Evolutionary conservation across 768 basidiomycete species (phyloP).

Genomic region (Naganishia vishniacii): DNA sequence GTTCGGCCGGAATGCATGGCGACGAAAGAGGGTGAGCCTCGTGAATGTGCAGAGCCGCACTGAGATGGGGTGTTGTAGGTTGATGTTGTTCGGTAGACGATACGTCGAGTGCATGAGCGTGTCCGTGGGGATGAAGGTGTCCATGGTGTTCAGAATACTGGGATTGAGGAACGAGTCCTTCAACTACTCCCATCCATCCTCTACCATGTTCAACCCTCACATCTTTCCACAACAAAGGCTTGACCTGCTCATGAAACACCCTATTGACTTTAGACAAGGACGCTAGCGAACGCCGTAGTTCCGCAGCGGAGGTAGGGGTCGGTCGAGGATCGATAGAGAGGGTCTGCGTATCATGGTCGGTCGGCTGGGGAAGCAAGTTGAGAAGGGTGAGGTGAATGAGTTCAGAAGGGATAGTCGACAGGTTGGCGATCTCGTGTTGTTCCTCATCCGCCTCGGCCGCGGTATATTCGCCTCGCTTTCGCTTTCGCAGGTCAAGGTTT

Average conservation of each 20-base stretch:
- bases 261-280: slow-evolving; percentile 8
- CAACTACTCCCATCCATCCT: slow-evolving; percentile 47
- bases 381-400: slow-evolving; percentile 17
- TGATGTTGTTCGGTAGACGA: not conserved
- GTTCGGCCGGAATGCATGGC: slow-evolving; percentile 16
- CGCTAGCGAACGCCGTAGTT: slow-evolving; percentile 19
- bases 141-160: slow-evolving; percentile 20
- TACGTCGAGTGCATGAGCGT: slow-evolving; percentile 12
- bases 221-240: slow-evolving; percentile 46
- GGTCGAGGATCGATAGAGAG: slow-evolving; percentile 20
- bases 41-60: not conserved
- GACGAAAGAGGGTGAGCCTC: slow-evolving; percentile 10
- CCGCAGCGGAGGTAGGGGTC: slow-evolving; percentile 7
- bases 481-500: slow-evolving; percentile 18
- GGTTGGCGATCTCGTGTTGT: not conserved
- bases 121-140: slow-evolving; percentile 13
- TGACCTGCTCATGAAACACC: slow-evolving; percentile 35
- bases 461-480: slow-evolving; percentile 22
- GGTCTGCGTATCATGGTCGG: slow-evolving; percentile 8
- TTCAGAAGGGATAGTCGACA: slow-evolving; percentile 12
- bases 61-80: not conserved
- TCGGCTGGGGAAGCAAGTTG: slow-evolving; percentile 7
- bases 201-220: slow-evolving; percentile 42
- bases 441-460: slow-evolving; percentile 12
- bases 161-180: slow-evolving; percentile 34